These are phyloP conservation scores for Ascochyta clinopodiicola DNA, from an alignment of 2,329 filamentous ascomycete genomes.

Conservation along the genomic window DNA sequence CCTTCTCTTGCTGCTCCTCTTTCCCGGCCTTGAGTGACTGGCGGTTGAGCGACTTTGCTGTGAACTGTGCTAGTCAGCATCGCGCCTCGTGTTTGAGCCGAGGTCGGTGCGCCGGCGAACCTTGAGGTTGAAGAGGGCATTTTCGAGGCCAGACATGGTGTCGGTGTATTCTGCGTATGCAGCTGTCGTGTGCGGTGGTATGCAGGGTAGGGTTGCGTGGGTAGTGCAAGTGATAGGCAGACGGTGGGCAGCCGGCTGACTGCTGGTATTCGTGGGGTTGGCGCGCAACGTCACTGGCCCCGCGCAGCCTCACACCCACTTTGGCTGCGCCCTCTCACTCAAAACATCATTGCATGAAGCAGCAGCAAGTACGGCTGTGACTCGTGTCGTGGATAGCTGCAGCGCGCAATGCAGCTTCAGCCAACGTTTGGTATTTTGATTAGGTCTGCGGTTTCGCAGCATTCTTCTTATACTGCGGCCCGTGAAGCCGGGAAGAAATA, in stretches of 20 bases:
- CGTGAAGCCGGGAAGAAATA: conserved; percentile 11
- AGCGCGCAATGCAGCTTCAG: background rate
- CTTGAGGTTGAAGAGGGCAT: conserved; percentile 68
- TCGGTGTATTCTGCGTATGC: background rate
- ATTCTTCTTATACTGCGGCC: conserved; percentile 1
- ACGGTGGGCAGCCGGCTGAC: conserved; percentile 35
- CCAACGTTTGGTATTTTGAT: background rate
- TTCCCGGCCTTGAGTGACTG: conserved; percentile 68
- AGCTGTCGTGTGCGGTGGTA: conserved; percentile 18
- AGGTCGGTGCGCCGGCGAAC: conserved; percentile 43
- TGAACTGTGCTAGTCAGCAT: conserved; percentile 58
- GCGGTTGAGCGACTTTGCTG: conserved; percentile 67
- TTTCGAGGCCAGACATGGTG: conserved; percentile 66
- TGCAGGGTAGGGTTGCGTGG: conserved; percentile 14
- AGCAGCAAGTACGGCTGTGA: background rate
- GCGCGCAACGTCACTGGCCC: conserved; percentile 32
- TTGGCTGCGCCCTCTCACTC: background rate
- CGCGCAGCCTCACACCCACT: background rate
- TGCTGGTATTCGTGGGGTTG: conserved; percentile 33
- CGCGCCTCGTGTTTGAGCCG: conserved; percentile 1
- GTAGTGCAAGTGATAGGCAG: conserved; percentile 23
- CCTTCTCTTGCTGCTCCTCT: conserved; percentile 66
- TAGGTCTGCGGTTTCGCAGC: conserved; percentile 7
- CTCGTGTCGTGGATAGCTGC: background rate
- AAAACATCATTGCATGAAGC: background rate